Conservation (phyloP, 1,284 basidiomycete genomes). For the Cutaneotrichosporon spelunceum region DNA sequence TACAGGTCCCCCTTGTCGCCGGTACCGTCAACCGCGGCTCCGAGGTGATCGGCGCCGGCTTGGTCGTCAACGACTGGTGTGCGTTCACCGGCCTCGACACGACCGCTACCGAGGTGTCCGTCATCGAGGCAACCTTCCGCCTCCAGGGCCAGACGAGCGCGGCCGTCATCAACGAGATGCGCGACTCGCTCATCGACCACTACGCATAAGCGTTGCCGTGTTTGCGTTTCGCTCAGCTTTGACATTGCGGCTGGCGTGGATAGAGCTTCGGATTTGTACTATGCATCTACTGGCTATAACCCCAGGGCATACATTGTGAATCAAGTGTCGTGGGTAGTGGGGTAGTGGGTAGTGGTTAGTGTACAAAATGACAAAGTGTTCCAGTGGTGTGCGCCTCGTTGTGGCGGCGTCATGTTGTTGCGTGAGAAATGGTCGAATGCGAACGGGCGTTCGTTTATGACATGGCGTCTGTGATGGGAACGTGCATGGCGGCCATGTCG, state of each 20-base stretch:
- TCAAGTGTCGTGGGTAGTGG: too few relatives aligned
- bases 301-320: background rate
- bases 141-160: conserved; percentile 80
- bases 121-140: conserved; percentile 96
- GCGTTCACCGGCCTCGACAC: conserved; percentile 96
- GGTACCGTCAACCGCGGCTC: conserved; percentile 98
- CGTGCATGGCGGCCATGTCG: background rate
- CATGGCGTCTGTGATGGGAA: conserved; percentile 2
- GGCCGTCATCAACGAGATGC: conserved; percentile 90
- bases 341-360: background rate
- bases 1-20: conserved; percentile 93
- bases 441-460: background rate
- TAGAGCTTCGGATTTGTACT: conserved; percentile 5
- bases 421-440: background rate
- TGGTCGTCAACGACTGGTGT: conserved; percentile 99
- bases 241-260: background rate
- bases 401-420: too few relatives aligned
- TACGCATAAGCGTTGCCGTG: conserved; percentile 62
- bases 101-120: conserved; percentile 95
- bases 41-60: conserved; percentile 93
- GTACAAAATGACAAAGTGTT: background rate
- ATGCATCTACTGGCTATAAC: conserved; percentile 10
- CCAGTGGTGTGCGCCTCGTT: background rate
- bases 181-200: conserved; percentile 88
- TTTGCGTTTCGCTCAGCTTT: background rate